Conservation (phyloP, 352 stramenopile species). For the Pythium monospermum region DNA sequence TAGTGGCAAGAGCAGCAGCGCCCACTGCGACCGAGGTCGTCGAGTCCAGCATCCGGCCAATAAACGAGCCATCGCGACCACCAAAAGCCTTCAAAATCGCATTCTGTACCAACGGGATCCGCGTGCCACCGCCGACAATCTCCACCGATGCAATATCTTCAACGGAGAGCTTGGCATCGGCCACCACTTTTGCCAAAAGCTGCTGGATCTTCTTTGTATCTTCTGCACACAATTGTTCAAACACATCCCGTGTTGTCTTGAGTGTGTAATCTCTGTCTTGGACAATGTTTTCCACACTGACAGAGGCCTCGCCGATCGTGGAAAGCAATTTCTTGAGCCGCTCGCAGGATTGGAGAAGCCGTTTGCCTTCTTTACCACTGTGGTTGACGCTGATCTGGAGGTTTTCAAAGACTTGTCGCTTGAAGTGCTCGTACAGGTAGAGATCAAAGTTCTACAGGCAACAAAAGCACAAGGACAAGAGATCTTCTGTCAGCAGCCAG, state of each 20-base stretch:
- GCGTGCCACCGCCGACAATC: slow-evolving; percentile 88
- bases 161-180: slow-evolving; percentile 33
- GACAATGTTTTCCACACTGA: slow-evolving; percentile 82
- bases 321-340: slow-evolving; percentile 89
- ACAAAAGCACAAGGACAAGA: not conserved
- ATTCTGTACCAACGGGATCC: slow-evolving; percentile 81
- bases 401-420: slow-evolving; percentile 53
- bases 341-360: slow-evolving; percentile 83
- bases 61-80: slow-evolving; percentile 33
- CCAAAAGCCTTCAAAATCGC: slow-evolving; percentile 63
- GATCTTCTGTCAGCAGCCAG: too few species aligned
- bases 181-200: slow-evolving; percentile 48
- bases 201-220: slow-evolving; percentile 47
- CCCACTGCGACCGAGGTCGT: slow-evolving; percentile 79
- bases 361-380: slow-evolving; percentile 75
- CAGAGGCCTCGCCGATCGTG: slow-evolving; percentile 71
- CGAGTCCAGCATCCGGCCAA: slow-evolving; percentile 87
- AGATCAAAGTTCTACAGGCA: slow-evolving; percentile 53
- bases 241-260: slow-evolving; percentile 59
- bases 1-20: slow-evolving; percentile 45
- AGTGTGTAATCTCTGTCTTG: slow-evolving; percentile 81
- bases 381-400: slow-evolving; percentile 46
- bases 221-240: slow-evolving; percentile 55
- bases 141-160: slow-evolving; percentile 66
- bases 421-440: slow-evolving; percentile 77